Evolutionary conservation across 2,329 filamentous ascomycete genomes (phyloP), one percentile per base, ranked within the genome.

Genomic region (Fusarium circinatum): DNA sequence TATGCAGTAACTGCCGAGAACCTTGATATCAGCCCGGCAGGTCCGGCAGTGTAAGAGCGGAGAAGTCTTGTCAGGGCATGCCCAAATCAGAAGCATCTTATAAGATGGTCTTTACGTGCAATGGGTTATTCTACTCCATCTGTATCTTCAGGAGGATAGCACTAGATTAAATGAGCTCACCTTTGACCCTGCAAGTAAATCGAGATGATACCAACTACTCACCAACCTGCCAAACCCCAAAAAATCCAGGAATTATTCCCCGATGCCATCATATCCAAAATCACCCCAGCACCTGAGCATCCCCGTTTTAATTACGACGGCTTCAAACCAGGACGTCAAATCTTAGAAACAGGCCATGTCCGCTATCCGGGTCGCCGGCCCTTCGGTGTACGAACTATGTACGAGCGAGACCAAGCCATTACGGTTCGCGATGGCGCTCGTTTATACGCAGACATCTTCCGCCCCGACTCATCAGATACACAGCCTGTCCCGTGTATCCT

Each of bases 401-500:
- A 49, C 1, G 34, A 39, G 24, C 32, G 34, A 30, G 70, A 72
- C 22, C 34, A 61, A 6, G 26, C 48, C 10, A 57, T 70, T 8
- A 32, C 12, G 1, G 44, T 72, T n/a, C 66, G 70, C 5, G 67
- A 72, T n/a, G 67, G 70, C 2, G 24, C 28, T 5, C 52, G 24
- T 1, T 17, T 72, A 15, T 72, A 63, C n/a, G 30, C 38, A 24
- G 70, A 72, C 15, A 54, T 70, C 20, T 64, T 63, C 28, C 58
- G 70, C 6, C 67, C 70, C 2, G 18, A 56, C 0, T 9, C 55
- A 5, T 26, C 38, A 4, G 32, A 52, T 6, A 8, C 34, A 14
- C 8, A 55, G 5, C 17, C 20, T 5, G 55, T 70, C 7, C 70
- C 62, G 2, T 51, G 62, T 5, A 48, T 72, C 14, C 18, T 72